Conservation (phyloP, 148 eudicot genomes). For the Nepenthes gracilis region DNA sequence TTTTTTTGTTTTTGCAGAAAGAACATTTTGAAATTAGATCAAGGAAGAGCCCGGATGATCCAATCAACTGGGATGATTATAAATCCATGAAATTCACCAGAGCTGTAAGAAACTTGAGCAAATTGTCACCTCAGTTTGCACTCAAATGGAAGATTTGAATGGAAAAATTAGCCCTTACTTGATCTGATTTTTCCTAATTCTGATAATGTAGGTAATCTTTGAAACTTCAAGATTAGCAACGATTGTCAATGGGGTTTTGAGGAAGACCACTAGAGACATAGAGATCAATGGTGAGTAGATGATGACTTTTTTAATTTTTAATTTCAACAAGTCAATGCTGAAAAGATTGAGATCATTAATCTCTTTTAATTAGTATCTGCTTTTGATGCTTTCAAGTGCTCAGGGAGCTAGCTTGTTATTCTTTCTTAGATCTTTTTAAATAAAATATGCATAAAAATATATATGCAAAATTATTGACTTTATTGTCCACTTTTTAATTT, state of each 20-base stretch:
- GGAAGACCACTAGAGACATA: slow-evolving; percentile 90
- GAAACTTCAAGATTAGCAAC: slow-evolving; percentile 94
- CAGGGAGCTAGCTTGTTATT: not conserved
- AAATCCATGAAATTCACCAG: slow-evolving; percentile 88
- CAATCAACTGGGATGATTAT: slow-evolving; percentile 75
- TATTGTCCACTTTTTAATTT: too few relatives aligned
- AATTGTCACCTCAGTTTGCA: too few relatives aligned
- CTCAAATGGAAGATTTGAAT: too few relatives aligned
- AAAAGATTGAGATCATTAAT: too few relatives aligned
- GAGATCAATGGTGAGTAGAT: slow-evolving; percentile 74
- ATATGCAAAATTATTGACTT: not conserved
- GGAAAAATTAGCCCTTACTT: too few relatives aligned
- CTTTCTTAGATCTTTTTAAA: not conserved
- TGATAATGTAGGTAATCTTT: slow-evolving; percentile 58
- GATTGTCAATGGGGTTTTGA: slow-evolving; percentile 87
- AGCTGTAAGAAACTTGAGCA: slow-evolving; percentile 46
- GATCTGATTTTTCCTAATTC: not conserved
- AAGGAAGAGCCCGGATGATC: slow-evolving; percentile 63
- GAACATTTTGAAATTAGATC: slow-evolving; percentile 84
- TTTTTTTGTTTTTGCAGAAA: slow-evolving; percentile 28
- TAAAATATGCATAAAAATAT: not conserved
- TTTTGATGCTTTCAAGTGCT: too few relatives aligned
- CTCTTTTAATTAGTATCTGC: too few relatives aligned
- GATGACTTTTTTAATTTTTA: not conserved
- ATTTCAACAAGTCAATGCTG: not conserved